Evolutionary conservation across 2,329 filamentous ascomycete genomes (phyloP).

Genomic region (Fusarium tanahbumbuense): DNA sequence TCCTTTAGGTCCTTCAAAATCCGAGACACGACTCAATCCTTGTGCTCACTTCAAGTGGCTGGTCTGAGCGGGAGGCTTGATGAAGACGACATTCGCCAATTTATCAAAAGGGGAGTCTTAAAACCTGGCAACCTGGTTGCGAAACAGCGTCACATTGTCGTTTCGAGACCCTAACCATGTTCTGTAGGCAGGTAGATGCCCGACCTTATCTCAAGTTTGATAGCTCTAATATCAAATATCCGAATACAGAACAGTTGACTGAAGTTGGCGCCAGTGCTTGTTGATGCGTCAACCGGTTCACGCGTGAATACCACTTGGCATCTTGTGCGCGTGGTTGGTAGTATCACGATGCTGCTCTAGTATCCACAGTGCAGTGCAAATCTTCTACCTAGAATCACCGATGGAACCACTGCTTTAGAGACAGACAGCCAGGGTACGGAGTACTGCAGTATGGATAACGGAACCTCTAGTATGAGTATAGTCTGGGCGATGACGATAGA

Average conservation of each 20-base stretch:
- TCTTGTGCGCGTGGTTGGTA: constrained; percentile 9
- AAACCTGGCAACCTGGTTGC: constrained; percentile 28
- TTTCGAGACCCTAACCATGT: constrained; percentile 25
- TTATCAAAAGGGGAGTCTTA: constrained; percentile 24
- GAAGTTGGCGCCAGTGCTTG: constrained; percentile 19
- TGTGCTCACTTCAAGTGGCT: constrained; percentile 19
- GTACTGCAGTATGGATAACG: not conserved
- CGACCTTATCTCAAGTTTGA: constrained; percentile 1
- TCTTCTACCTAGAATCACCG: constrained; percentile 35
- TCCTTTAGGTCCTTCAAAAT: constrained; percentile 22
- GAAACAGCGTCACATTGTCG: constrained; percentile 41
- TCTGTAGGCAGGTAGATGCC: not conserved
- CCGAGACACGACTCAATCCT: constrained; percentile 30
- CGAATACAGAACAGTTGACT: constrained; percentile 17
- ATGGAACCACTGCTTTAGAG: constrained; percentile 19
- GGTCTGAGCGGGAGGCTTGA: constrained; percentile 30
- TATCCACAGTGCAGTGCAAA: constrained; percentile 33
- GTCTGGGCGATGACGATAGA: constrained; percentile 14
- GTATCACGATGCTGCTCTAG: constrained; percentile 22
- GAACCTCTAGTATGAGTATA: constrained; percentile 21
- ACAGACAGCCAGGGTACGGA: not conserved
- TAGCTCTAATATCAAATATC: constrained; percentile 17
- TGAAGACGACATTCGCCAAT: constrained; percentile 29
- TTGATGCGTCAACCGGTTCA: constrained; percentile 42
- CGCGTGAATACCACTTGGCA: constrained; percentile 17